Evolutionary conservation across 2,329 filamentous ascomycete genomes (phyloP).

Genomic region (Ceratocystis harringtonii): DNA sequence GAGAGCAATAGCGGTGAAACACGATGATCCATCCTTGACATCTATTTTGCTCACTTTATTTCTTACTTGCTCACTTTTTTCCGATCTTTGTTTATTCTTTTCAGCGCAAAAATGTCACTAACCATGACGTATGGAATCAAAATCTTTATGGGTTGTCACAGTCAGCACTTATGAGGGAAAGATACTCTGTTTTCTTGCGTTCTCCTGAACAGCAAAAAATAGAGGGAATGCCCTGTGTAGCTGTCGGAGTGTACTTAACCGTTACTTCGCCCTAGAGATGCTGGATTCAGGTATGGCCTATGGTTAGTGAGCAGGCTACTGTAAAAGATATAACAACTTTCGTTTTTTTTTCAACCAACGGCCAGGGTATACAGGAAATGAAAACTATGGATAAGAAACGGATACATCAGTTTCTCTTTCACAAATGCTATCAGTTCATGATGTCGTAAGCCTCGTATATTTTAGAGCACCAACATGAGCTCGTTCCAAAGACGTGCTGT

Average conservation of each 20-base stretch:
- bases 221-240: constrained; percentile 98
- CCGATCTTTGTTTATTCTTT: constrained; percentile 10
- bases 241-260: constrained; percentile 73
- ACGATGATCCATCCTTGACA: constrained; percentile 15
- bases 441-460: background rate
- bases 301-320: background rate
- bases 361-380: constrained; percentile 3
- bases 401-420: background rate
- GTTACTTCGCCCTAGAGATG: constrained; percentile 48
- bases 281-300: background rate
- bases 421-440: background rate
- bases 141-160: constrained; percentile 33
- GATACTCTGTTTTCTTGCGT: constrained; percentile 51
- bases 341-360: constrained; percentile 6
- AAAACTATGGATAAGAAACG: background rate
- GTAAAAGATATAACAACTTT: constrained; percentile 2
- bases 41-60: constrained; percentile 7
- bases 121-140: constrained; percentile 19
- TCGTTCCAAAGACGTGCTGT: background rate
- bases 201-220: constrained; percentile 20
- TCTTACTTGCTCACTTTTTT: constrained; percentile 8
- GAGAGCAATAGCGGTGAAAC: constrained; percentile 17
- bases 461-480: background rate
- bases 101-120: constrained; percentile 11
- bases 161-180: constrained; percentile 98